These are phyloP conservation scores for Psilocybe sp. DNA, from an alignment of 768 basidiomycete species.

Conservation along the genomic window DNA sequence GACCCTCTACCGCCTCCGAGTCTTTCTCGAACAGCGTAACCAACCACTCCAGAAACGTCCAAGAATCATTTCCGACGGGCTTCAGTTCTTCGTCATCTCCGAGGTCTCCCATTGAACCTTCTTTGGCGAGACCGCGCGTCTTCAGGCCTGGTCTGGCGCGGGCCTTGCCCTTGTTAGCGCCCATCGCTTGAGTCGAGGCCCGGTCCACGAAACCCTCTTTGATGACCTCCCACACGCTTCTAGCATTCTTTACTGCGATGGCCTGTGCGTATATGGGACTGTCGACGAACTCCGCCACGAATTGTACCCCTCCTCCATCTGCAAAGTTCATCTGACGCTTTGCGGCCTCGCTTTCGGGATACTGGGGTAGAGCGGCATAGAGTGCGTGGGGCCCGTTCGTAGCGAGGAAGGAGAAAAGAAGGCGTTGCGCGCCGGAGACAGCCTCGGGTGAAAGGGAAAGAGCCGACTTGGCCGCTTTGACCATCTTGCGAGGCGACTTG, in stretches of 20 bases:
- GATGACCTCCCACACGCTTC: conserved; percentile 62
- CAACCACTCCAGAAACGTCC: conserved; percentile 72
- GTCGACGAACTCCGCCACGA: conserved; percentile 40
- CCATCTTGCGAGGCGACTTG: conserved; percentile 50
- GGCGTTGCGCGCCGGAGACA: conserved; percentile 46
- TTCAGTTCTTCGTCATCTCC: conserved; percentile 16
- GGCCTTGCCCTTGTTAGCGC: conserved; percentile 31
- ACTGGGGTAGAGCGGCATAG: conserved; percentile 53
- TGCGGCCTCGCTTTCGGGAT: conserved; percentile 25
- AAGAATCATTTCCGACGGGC: conserved; percentile 61
- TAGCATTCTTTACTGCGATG: conserved; percentile 47
- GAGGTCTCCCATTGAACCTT: conserved; percentile 9
- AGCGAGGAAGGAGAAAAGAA: conserved; percentile 51
- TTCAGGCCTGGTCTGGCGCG: conserved; percentile 27
- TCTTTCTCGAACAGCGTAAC: conserved; percentile 68
- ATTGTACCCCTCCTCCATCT: conserved; percentile 8
- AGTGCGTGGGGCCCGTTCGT: conserved; percentile 58
- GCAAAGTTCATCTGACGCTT: neutral
- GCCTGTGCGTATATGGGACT: conserved; percentile 58
- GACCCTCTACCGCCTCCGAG: conserved; percentile 34
- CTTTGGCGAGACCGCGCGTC: conserved; percentile 18
- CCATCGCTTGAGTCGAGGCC: conserved; percentile 18
- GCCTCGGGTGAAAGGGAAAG: conserved; percentile 42
- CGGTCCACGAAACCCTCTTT: conserved; percentile 49
- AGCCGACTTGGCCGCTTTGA: conserved; percentile 32